Conservation (phyloP, 768 basidiomycete genomes). For the Psilocybe tampanensis region DNA sequence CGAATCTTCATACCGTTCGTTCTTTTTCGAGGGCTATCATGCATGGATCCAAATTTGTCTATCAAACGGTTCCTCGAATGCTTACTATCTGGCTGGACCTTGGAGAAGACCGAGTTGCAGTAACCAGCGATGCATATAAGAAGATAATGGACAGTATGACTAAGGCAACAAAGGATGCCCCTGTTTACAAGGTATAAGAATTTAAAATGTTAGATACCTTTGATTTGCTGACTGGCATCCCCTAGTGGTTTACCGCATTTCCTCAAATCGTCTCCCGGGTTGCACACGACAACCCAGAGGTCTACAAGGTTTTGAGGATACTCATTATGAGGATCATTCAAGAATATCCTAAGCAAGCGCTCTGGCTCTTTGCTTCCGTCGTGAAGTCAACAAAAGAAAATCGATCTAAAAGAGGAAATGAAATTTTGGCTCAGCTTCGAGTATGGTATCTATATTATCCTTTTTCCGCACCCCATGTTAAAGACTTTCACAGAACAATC, state of each 20-base stretch:
- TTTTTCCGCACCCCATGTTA: background rate
- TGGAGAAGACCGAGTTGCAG: conserved; percentile 56
- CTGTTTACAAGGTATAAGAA: conserved; percentile 73
- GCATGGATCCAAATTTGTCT: conserved; percentile 92
- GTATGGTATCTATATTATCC: conserved; percentile 33
- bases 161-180: conserved; percentile 58
- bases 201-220: background rate
- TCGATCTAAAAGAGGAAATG: conserved; percentile 60
- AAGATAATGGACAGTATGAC: conserved; percentile 62
- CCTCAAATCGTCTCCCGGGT: conserved; percentile 97
- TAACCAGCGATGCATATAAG: conserved; percentile 41
- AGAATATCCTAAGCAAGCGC: conserved; percentile 85
- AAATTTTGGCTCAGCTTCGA: conserved; percentile 58
- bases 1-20: conserved; percentile 68
- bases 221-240: background rate
- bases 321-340: conserved; percentile 77
- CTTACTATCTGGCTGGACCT: conserved; percentile 94
- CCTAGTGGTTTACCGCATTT: conserved; percentile 93
- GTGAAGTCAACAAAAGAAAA: conserved; percentile 77
- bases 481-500: conserved; percentile 41
- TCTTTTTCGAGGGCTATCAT: conserved; percentile 72
- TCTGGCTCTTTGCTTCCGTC: conserved; percentile 92
- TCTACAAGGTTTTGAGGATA: conserved; percentile 58
- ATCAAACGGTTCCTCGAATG: conserved; percentile 92
- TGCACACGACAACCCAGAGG: conserved; percentile 66